Percentiles rank a stretch among this genome's conserved stretches.
Conservation (phyloP, 148 eudicot species). For the Chenopodium suecicum region DNA sequence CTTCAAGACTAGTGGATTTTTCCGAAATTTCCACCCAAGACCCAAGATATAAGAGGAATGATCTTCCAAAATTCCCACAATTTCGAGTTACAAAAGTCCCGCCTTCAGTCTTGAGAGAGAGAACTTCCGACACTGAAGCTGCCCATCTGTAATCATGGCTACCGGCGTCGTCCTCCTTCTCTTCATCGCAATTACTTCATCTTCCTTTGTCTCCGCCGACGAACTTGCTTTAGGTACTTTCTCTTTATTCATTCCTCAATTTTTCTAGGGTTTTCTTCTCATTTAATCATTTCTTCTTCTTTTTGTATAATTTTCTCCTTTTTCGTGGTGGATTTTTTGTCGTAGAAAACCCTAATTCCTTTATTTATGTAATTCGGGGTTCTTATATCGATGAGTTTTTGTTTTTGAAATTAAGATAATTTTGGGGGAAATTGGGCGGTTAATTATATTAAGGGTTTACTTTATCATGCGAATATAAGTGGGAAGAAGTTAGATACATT, state of each 20-base stretch:
- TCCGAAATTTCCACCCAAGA: no score
- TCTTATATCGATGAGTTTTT: no score
- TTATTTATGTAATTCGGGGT: no score
- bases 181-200: conserved; percentile 15
- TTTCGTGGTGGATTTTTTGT: not conserved
- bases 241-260: not conserved
- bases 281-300: not conserved
- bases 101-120: not conserved
- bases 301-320: not conserved
- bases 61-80: not conserved
- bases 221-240: conserved; percentile 40
- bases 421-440: no score
- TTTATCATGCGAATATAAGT: no score
- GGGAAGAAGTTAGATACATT: no score
- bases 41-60: no score
- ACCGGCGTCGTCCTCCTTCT: conserved; percentile 20
- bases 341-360: no score
- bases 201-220: conserved; percentile 7
- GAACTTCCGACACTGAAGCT: not conserved
- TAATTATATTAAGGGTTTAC: no score
- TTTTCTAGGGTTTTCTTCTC: conserved; percentile 27
- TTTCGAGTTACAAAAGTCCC: not conserved
- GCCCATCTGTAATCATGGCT: conserved; percentile 12
- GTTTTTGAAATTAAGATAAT: no score
- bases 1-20: no score